Evolutionary conservation across 768 basidiomycete genomes (phyloP).

Genomic region (Lactarius hengduanensis): DNA sequence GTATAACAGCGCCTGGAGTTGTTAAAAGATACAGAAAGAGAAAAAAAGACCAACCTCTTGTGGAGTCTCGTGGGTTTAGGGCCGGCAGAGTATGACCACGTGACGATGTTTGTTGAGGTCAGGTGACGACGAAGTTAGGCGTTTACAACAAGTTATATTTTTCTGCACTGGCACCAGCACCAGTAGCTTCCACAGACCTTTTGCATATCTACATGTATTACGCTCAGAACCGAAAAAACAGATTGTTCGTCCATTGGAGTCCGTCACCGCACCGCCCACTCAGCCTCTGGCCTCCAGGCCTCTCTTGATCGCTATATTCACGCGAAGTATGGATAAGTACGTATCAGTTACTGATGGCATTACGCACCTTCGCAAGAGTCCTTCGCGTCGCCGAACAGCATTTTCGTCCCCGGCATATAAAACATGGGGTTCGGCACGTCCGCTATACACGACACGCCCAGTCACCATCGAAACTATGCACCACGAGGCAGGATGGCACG

Average conservation of each 20-base stretch:
- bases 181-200: background rate
- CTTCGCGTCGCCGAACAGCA: conserved; percentile 92
- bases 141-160: background rate
- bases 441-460: conserved; percentile 43
- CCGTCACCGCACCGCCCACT: background rate
- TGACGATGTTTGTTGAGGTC: background rate
- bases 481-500: background rate
- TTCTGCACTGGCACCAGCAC: background rate
- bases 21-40: conserved; percentile 27
- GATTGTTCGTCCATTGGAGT: background rate
- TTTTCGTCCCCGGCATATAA: conserved; percentile 86
- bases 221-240: background rate
- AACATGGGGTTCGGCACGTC: conserved; percentile 95
- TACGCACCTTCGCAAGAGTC: conserved; percentile 77
- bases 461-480: background rate
- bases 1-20: conserved; percentile 30
- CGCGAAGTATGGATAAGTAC: background rate
- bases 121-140: no score
- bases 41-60: background rate
- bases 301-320: conserved; percentile 36
- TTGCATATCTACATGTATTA: background rate
- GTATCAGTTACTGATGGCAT: background rate
- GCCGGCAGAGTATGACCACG: background rate
- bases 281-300: conserved; percentile 33
- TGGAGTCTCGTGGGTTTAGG: background rate